A percentile compares a stretch with the other conserved stretches of the same genome.
Conservation (phyloP, 164 flowering plant genomes). For the Dillenia turbinata region DNA sequence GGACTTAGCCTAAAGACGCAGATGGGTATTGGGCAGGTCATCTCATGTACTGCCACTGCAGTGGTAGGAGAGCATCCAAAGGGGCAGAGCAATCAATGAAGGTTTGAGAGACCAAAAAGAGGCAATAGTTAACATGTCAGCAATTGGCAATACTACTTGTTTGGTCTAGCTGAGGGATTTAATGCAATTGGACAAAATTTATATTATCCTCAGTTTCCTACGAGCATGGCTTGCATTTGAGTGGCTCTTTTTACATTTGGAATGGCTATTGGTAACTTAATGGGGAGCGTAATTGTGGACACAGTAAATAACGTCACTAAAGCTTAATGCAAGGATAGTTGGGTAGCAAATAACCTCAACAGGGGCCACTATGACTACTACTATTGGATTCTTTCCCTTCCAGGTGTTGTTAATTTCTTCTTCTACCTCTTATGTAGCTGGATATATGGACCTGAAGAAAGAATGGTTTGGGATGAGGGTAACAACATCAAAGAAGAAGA, state of each 20-base stretch:
- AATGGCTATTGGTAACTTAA: slow-evolving; percentile 13
- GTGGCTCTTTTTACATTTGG: slow-evolving; percentile 20
- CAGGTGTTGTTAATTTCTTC: slow-evolving; percentile 16
- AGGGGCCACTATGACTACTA: slow-evolving; percentile 33
- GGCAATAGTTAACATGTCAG: slow-evolving; percentile 30
- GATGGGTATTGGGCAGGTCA: slow-evolving; percentile 26
- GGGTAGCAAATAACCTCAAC: slow-evolving; percentile 27
- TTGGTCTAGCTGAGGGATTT: slow-evolving; percentile 36
- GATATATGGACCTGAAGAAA: slow-evolving; percentile 17
- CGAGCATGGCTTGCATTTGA: slow-evolving; percentile 32
- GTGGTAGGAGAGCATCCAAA: slow-evolving; percentile 22
- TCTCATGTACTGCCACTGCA: slow-evolving; percentile 15
- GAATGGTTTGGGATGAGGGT: slow-evolving; percentile 7
- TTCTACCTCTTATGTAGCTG: slow-evolving; percentile 23
- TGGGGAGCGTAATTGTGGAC: slow-evolving; percentile 16
- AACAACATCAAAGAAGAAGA: neutral
- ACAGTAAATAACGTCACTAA: slow-evolving; percentile 11
- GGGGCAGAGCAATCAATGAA: slow-evolving; percentile 16
- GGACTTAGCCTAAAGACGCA: slow-evolving; percentile 26
- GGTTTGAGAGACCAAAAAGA: slow-evolving; percentile 21
- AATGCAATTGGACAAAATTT: slow-evolving; percentile 31
- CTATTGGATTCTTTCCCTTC: slow-evolving; percentile 19
- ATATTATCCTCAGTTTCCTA: slow-evolving; percentile 28
- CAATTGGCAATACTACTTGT: slow-evolving; percentile 21
- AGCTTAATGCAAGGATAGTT: slow-evolving; percentile 23